phyloP scores from a whole-genome alignment of 1,284 basidiomycete genomes.

The Stereum hirsutum region DNA sequence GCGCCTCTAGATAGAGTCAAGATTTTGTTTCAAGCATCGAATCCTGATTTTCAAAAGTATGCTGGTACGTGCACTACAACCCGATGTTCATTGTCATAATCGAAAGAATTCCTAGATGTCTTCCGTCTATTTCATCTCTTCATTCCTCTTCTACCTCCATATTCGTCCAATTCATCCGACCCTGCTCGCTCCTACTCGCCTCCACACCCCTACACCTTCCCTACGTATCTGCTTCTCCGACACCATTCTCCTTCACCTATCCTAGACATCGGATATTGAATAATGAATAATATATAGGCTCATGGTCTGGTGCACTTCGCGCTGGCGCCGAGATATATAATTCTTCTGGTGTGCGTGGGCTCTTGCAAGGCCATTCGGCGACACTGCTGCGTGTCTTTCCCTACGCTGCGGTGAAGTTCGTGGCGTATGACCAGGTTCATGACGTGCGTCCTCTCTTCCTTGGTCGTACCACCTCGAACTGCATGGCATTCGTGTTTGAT shows the following conservation, averaged over 20 bases:
- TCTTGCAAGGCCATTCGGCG: slow-evolving; percentile 94
- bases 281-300: too few species aligned
- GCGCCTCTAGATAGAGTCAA: slow-evolving; percentile 98
- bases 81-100: not conserved
- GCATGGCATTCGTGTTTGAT: not conserved
- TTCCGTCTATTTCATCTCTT: not conserved
- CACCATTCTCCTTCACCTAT: not conserved
- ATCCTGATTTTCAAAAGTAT: slow-evolving; percentile 92
- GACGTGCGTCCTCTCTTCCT: slow-evolving; percentile 30
- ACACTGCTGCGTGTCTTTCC: slow-evolving; percentile 86
- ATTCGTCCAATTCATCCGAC: too few species aligned
- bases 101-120: not conserved
- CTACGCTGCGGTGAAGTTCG: slow-evolving; percentile 96
- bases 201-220: too few species aligned
- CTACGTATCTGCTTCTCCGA: not conserved
- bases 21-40: slow-evolving; percentile 97
- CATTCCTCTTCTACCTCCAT: not conserved
- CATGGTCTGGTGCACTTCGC: slow-evolving; percentile 79
- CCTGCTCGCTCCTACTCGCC: too few species aligned
- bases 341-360: slow-evolving; percentile 65
- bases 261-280: too few species aligned
- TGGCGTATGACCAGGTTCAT: slow-evolving; percentile 91
- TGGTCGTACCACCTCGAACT: not conserved
- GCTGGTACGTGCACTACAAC: slow-evolving; percentile 48
- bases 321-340: slow-evolving; percentile 79